These are phyloP conservation scores for Zasmidium citrigriseum DNA, from an alignment of 2,329 filamentous ascomycete species.

Conservation along the genomic window DNA sequence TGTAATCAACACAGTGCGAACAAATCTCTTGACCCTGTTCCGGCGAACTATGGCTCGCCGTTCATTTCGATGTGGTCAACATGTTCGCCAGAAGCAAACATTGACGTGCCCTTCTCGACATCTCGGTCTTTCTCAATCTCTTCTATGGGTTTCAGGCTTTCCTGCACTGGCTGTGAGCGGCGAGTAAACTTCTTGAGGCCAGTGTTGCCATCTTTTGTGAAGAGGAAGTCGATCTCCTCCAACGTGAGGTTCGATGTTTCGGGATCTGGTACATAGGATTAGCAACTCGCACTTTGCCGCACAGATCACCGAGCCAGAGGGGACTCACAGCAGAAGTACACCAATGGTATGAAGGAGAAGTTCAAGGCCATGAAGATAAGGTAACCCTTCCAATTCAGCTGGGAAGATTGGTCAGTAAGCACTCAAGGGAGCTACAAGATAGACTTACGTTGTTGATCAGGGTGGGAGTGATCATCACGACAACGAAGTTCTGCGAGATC, in stretches of 20 bases:
- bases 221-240: slow-evolving; percentile 49
- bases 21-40: too few relatives aligned
- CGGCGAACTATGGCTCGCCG: not conserved
- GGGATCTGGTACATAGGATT: slow-evolving; percentile 24
- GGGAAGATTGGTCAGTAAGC: slow-evolving; percentile 28
- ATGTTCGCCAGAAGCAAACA: slow-evolving; percentile 8
- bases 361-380: slow-evolving; percentile 56
- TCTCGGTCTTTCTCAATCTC: slow-evolving; percentile 17
- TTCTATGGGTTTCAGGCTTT: slow-evolving; percentile 23
- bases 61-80: slow-evolving; percentile 15
- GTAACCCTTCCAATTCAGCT: slow-evolving; percentile 53
- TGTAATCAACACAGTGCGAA: too few relatives aligned
- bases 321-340: slow-evolving; percentile 46
- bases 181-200: slow-evolving; percentile 24
- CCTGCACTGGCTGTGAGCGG: slow-evolving; percentile 26
- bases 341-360: slow-evolving; percentile 46
- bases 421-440: not conserved
- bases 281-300: not conserved
- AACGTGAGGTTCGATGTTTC: slow-evolving; percentile 47
- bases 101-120: slow-evolving; percentile 13
- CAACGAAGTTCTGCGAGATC: slow-evolving; percentile 46
- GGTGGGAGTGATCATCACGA: slow-evolving; percentile 56
- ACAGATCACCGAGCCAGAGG: too few relatives aligned
- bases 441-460: slow-evolving; percentile 40
- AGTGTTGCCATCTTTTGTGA: slow-evolving; percentile 33